Conservation (phyloP, 2,329 filamentous ascomycete species). For the Neofusicoccum laricinum region DNA sequence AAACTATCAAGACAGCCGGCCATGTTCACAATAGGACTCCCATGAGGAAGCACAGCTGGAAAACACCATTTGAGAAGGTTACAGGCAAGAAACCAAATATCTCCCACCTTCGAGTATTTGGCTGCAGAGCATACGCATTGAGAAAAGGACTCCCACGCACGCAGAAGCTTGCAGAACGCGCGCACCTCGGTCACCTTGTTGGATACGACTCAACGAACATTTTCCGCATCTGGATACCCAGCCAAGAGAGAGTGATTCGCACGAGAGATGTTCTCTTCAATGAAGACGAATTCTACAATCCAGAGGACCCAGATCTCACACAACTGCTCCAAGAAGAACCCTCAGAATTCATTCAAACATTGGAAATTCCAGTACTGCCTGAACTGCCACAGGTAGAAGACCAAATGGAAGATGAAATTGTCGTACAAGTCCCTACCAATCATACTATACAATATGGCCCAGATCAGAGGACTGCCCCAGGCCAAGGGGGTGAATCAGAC, state of each 20-base stretch:
- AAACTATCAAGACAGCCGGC: background rate
- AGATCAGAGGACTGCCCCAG: too few relatives aligned
- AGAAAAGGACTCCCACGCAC: background rate
- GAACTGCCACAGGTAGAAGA: too few relatives aligned
- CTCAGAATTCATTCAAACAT: background rate
- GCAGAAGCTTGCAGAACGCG: background rate
- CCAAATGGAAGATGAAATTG: too few relatives aligned
- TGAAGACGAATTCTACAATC: background rate
- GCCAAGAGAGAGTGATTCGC: background rate
- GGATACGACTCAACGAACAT: background rate
- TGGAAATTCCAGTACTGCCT: background rate
- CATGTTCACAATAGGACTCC: background rate
- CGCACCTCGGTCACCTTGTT: background rate
- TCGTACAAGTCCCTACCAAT: too few relatives aligned
- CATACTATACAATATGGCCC: too few relatives aligned
- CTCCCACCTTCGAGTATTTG: background rate
- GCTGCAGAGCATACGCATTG: background rate
- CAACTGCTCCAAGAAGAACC: background rate
- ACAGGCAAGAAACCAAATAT: background rate
- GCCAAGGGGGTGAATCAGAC: too few relatives aligned
- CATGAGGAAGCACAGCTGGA: background rate
- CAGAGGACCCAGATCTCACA: background rate
- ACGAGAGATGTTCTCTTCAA: constrained; percentile 1
- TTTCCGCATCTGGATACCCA: background rate
- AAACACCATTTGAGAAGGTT: background rate